These are phyloP conservation scores for Curvularia eragrostidis DNA, from an alignment of 2,329 filamentous ascomycete genomes.

Conservation along the genomic window DNA sequence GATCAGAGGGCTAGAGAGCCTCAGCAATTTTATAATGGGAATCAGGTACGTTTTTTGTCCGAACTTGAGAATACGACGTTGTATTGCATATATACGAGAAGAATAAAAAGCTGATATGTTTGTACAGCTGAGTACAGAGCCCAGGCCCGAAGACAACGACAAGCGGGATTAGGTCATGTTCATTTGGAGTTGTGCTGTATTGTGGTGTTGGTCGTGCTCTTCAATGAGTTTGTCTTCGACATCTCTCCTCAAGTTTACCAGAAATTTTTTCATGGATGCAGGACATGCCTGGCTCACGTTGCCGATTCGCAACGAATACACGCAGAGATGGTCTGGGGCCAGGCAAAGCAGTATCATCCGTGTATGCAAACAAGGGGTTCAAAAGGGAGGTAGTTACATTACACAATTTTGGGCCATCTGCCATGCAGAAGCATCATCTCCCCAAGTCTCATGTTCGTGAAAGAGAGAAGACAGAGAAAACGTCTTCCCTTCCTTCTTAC, in stretches of 20 bases:
- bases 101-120: not conserved
- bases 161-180: conserved; percentile 9
- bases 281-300: not conserved
- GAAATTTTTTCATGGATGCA: not conserved
- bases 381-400: not conserved
- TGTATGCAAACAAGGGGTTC: not conserved
- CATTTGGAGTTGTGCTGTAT: not conserved
- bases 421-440: not conserved
- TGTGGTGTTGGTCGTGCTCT: not conserved
- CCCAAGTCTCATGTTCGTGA: not conserved
- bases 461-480: not conserved
- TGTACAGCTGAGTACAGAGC: conserved; percentile 14
- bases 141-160: conserved; percentile 9
- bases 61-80: not conserved
- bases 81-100: too few species aligned
- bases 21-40: conserved; percentile 87
- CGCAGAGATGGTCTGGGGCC: not conserved
- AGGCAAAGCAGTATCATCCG: not conserved
- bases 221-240: not conserved
- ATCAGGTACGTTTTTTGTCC: conserved; percentile 68
- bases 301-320: not conserved
- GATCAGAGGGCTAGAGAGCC: conserved; percentile 60
- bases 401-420: too few species aligned
- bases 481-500: not conserved
- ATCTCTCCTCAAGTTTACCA: not conserved